phyloP scores from a whole-genome alignment of 2,329 filamentous ascomycete species.

The Berkeleyomyces basicola region DNA sequence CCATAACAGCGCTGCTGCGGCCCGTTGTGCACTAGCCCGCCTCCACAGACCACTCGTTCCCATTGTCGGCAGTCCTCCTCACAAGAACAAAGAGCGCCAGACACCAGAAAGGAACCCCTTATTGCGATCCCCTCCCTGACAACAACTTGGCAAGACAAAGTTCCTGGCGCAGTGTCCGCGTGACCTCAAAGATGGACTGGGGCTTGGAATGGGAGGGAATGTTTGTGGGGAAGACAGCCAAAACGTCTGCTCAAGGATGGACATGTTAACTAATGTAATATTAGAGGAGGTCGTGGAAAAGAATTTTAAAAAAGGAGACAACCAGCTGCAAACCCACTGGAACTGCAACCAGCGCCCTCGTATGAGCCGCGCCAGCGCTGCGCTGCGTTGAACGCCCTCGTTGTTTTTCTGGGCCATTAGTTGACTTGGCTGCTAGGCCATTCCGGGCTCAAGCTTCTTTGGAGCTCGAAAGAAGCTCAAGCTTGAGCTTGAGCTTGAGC shows the following conservation, averaged over 20 bases:
- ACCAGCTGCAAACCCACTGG: neutral
- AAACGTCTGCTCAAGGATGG: neutral
- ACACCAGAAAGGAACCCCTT: neutral
- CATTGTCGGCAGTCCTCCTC: too few species aligned
- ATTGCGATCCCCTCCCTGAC: neutral
- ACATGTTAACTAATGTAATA: neutral
- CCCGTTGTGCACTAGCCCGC: neutral
- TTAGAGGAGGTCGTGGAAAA: neutral
- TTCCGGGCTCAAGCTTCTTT: neutral
- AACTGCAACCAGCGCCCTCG: neutral
- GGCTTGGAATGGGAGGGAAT: neutral
- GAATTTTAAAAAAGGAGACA: neutral
- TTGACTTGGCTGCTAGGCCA: neutral
- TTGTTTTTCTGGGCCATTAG: neutral
- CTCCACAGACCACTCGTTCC: too few species aligned
- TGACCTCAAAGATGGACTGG: neutral
- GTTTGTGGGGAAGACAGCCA: neutral
- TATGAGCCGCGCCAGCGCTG: neutral
- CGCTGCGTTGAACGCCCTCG: neutral
- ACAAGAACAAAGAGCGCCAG: too few species aligned
- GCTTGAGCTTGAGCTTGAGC: neutral
- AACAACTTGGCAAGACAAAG: constrained; percentile 1
- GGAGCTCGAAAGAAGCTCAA: neutral
- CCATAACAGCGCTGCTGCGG: neutral
- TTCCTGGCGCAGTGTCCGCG: neutral